A percentile compares a stretch with the other conserved stretches of the same genome.
Evolutionary conservation across 306 rosid genomes (phyloP).

Genomic region (Cicer pinnatifidum): DNA sequence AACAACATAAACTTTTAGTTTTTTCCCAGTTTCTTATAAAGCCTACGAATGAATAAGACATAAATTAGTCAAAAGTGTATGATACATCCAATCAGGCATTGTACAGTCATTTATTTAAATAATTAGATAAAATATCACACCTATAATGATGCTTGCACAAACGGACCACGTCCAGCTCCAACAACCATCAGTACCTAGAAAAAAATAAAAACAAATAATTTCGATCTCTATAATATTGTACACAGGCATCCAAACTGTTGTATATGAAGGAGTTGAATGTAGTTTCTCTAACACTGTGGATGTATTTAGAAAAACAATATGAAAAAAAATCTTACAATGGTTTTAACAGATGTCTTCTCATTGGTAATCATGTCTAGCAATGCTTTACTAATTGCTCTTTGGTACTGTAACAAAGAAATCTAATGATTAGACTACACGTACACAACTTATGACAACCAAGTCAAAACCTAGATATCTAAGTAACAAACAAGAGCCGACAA

Average conservation of each 20-base stretch:
- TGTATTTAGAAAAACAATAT: background rate
- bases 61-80: slow-evolving; percentile 4
- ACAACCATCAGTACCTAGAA: slow-evolving; percentile 95
- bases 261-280: background rate
- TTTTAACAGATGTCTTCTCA: slow-evolving; percentile 59
- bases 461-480: background rate
- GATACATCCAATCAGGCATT: background rate
- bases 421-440: slow-evolving; percentile 19
- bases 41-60: slow-evolving; percentile 61
- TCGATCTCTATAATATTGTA: background rate
- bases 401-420: slow-evolving; percentile 59
- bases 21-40: slow-evolving; percentile 88
- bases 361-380: slow-evolving; percentile 86
- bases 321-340: slow-evolving; percentile 60
- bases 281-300: slow-evolving; percentile 1
- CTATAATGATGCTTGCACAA: slow-evolving; percentile 89
- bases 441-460: background rate
- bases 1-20: slow-evolving; percentile 27
- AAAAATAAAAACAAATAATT: slow-evolving; percentile 32
- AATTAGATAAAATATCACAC: slow-evolving; percentile 47
- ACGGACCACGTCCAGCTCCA: slow-evolving; percentile 99
- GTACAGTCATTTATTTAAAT: background rate
- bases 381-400: slow-evolving; percentile 82
- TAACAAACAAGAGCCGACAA: background rate
- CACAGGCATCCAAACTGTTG: background rate